Conservation (phyloP, 2,329 filamentous ascomycete species). For the Claviceps maximensis region DNA sequence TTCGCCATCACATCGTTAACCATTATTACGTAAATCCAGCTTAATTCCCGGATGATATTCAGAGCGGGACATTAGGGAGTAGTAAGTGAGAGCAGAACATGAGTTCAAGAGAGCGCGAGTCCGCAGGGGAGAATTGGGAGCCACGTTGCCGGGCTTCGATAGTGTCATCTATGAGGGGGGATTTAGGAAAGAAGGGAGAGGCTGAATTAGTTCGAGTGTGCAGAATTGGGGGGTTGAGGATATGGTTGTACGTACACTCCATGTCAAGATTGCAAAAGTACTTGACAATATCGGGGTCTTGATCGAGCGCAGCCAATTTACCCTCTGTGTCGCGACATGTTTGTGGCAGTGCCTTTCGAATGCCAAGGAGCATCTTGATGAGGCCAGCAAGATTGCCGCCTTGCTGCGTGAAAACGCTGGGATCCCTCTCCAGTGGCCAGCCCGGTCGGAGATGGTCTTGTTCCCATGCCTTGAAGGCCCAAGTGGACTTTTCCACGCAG, state of each 20-base stretch:
- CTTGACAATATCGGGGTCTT: slow-evolving; percentile 29
- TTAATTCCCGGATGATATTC: background rate
- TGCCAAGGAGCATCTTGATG: slow-evolving; percentile 47
- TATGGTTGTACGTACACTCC: slow-evolving; percentile 35
- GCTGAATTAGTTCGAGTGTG: background rate
- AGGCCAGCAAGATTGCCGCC: slow-evolving; percentile 45
- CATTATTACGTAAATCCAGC: slow-evolving; percentile 11
- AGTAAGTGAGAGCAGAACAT: slow-evolving; percentile 36
- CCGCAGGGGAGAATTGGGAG: slow-evolving; percentile 35
- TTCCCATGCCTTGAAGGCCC: slow-evolving; percentile 57
- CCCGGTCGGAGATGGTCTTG: slow-evolving; percentile 44
- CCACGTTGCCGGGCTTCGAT: slow-evolving; percentile 33
- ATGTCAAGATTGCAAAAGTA: slow-evolving; percentile 46
- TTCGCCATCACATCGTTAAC: slow-evolving; percentile 15
- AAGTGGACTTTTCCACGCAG: slow-evolving; percentile 54
- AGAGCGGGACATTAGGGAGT: slow-evolving; percentile 20
- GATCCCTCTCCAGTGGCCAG: slow-evolving; percentile 48
- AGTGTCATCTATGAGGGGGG: slow-evolving; percentile 15
- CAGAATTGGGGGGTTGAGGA: background rate
- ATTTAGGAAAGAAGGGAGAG: background rate
- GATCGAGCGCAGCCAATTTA: slow-evolving; percentile 33
- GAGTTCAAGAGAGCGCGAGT: slow-evolving; percentile 37
- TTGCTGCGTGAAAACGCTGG: slow-evolving; percentile 43
- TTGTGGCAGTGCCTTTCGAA: slow-evolving; percentile 45
- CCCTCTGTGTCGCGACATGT: slow-evolving; percentile 33